phyloP scores from a whole-genome alignment of 176 grass and related monocot species.

The Oryza coarctata region DNA sequence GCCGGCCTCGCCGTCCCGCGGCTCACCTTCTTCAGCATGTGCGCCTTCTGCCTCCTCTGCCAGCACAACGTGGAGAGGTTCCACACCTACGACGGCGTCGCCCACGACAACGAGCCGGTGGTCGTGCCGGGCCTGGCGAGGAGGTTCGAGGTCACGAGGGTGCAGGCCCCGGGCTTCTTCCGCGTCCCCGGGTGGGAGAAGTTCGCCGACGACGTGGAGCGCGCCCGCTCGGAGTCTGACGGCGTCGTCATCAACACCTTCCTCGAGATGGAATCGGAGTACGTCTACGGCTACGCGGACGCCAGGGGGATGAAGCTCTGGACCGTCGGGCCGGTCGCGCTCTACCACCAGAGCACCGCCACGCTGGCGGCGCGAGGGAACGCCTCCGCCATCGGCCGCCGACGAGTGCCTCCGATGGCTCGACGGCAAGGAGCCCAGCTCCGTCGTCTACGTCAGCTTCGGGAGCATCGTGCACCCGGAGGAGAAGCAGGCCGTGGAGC shows the following conservation, averaged over 20 bases:
- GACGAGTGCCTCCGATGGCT: constrained; percentile 43
- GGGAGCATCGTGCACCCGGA: constrained; percentile 31
- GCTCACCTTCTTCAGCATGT: constrained; percentile 41
- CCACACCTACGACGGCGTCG: constrained; percentile 14
- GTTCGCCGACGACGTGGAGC: neutral
- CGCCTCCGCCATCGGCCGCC: neutral
- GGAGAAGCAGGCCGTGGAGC: constrained; percentile 32
- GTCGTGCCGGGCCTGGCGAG: constrained; percentile 36
- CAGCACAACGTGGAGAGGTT: constrained; percentile 13
- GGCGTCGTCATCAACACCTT: constrained; percentile 54
- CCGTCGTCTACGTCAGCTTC: constrained; percentile 56
- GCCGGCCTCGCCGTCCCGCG: constrained; percentile 24
- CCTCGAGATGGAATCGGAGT: constrained; percentile 36
- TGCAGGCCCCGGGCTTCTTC: constrained; percentile 33
- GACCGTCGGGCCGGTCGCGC: constrained; percentile 37
- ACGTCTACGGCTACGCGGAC: constrained; percentile 36
- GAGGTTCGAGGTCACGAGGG: constrained; percentile 37
- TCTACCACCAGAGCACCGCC: constrained; percentile 32
- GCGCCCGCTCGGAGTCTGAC: constrained; percentile 31
- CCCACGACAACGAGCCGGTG: constrained; percentile 21
- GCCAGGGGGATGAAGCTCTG: constrained; percentile 40
- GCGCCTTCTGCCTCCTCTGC: constrained; percentile 39
- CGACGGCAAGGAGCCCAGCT: constrained; percentile 23
- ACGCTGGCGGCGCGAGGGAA: constrained; percentile 9
- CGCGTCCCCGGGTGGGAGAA: neutral